Conservation (phyloP, 1,284 basidiomycete genomes). For the Ustilago cynodontis region DNA sequence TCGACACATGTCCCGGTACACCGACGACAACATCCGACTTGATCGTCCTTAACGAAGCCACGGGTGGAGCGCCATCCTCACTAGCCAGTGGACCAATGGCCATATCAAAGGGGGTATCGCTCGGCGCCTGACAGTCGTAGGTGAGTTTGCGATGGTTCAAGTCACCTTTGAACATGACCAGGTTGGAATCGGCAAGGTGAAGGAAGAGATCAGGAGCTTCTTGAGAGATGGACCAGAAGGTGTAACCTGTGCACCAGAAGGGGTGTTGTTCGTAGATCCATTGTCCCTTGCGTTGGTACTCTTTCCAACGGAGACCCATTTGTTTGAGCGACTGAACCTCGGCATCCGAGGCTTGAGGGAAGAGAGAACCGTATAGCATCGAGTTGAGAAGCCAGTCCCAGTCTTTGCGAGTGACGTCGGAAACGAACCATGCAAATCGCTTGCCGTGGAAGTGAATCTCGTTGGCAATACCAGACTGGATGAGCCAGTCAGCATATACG, state of each 20-base stretch:
- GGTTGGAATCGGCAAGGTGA: constrained; percentile 87
- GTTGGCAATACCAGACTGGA: constrained; percentile 88
- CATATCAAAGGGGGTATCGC: constrained; percentile 87
- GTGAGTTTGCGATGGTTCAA: constrained; percentile 87
- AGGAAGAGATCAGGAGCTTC: constrained; percentile 85
- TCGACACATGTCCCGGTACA: constrained; percentile 77
- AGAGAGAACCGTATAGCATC: constrained; percentile 70
- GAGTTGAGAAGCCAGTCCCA: constrained; percentile 83
- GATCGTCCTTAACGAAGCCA: constrained; percentile 71
- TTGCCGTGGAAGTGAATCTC: constrained; percentile 92
- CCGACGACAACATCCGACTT: constrained; percentile 80
- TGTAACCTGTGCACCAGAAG: constrained; percentile 70
- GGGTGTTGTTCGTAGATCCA: constrained; percentile 97
- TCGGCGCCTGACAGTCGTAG: constrained; percentile 76
- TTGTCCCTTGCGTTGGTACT: constrained; percentile 89
- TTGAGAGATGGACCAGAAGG: constrained; percentile 84
- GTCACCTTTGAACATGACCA: constrained; percentile 95
- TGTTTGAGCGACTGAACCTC: constrained; percentile 85
- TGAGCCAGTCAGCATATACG: constrained; percentile 87
- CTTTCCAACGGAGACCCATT: constrained; percentile 90
- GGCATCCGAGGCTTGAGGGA: constrained; percentile 84
- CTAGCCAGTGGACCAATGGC: constrained; percentile 94
- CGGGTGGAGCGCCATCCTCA: constrained; percentile 86
- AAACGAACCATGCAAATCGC: constrained; percentile 71
- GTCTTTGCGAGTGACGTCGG: constrained; percentile 95